phyloP scores from a whole-genome alignment of 257 asterid genomes.

The Nicotiana noctiflora region DNA sequence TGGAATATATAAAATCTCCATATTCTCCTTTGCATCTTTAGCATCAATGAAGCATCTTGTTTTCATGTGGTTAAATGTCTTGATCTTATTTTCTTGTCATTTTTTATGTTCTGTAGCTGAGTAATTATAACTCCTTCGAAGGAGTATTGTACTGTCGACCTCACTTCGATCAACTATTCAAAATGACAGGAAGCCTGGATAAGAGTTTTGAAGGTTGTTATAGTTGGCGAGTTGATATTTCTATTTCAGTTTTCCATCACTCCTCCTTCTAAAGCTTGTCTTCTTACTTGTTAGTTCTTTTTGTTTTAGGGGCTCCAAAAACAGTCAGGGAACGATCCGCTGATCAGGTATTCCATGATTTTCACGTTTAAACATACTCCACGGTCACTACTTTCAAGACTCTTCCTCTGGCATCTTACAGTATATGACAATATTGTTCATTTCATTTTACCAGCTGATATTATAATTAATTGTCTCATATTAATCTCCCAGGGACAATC shows the following conservation, averaged over 20 bases:
- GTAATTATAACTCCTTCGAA: conserved; percentile 67
- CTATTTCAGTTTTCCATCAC: not conserved
- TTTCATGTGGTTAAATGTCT: not conserved
- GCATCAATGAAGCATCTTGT: not conserved
- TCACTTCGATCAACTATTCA: conserved; percentile 74
- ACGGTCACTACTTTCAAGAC: not conserved
- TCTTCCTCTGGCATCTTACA: not conserved
- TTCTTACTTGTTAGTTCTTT: not conserved
- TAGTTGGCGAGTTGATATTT: not conserved
- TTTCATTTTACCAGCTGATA: not conserved
- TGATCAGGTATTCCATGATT: conserved; percentile 26
- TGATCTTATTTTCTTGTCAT: not conserved
- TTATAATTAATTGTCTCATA: not conserved
- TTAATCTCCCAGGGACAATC: conserved; percentile 24
- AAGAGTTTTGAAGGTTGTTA: conserved; percentile 72
- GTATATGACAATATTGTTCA: not conserved
- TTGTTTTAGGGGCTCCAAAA: conserved; percentile 50
- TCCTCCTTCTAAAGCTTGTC: not conserved
- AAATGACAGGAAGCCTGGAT: conserved; percentile 85
- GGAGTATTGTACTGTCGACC: conserved; percentile 83
- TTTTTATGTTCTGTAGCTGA: conserved; percentile 42
- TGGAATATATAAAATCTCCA: not conserved
- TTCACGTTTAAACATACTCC: not conserved
- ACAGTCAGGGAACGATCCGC: conserved; percentile 45
- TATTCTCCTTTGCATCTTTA: not conserved